A percentile compares a stretch with the other conserved stretches of the same genome.
phyloP scores from a whole-genome alignment of 1,284 basidiomycete genomes.

The Ustilago nuda region DNA sequence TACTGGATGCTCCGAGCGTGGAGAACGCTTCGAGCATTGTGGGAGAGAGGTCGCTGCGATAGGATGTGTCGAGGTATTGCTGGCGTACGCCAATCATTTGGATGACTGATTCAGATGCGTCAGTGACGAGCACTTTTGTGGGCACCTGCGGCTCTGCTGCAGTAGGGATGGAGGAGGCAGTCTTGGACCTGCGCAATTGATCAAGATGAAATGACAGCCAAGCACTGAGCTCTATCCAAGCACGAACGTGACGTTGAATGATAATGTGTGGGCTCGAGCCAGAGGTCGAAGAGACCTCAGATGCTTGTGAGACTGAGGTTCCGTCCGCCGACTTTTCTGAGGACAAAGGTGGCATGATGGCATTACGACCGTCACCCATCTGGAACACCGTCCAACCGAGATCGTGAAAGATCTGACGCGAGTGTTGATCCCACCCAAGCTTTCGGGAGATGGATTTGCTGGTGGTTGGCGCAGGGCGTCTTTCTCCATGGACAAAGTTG shows the following conservation, averaged over 20 bases:
- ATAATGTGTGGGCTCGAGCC: background rate
- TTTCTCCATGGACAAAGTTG: conserved; percentile 50
- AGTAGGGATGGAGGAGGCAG: conserved; percentile 13
- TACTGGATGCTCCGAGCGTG: conserved; percentile 33
- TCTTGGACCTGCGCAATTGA: conserved; percentile 17
- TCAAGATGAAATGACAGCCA: conserved; percentile 40
- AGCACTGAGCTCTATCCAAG: conserved; percentile 52
- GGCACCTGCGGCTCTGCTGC: conserved; percentile 11
- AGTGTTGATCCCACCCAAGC: conserved; percentile 43
- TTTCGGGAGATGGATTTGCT: conserved; percentile 39
- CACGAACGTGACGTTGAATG: conserved; percentile 35
- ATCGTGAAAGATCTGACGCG: conserved; percentile 34
- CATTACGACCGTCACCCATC: conserved; percentile 40
- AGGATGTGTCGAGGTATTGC: conserved; percentile 32
- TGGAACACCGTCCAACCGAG: conserved; percentile 35
- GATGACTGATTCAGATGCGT: conserved; percentile 27
- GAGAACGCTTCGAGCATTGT: conserved; percentile 31
- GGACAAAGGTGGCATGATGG: conserved; percentile 21
- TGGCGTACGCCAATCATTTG: conserved; percentile 28
- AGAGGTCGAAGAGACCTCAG: background rate
- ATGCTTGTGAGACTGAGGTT: background rate
- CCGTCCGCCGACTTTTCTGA: background rate
- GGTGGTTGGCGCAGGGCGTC: conserved; percentile 30
- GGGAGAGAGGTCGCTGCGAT: conserved; percentile 7
- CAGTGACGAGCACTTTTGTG: conserved; percentile 9